Evolutionary conservation across 345 rosid species (phyloP).

Genomic region (Dimocarpus longan): DNA sequence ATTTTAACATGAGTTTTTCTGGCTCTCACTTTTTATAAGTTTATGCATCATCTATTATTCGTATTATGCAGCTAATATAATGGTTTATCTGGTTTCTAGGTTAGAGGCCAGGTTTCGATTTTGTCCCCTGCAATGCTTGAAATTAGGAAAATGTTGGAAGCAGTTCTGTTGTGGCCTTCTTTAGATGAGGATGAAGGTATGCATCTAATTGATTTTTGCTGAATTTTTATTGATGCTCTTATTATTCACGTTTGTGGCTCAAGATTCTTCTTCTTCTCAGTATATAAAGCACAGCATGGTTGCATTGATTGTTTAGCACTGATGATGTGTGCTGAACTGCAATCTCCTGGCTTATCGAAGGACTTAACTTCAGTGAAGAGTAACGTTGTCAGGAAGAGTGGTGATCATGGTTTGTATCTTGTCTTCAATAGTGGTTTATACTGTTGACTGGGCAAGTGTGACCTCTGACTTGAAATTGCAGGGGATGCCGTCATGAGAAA

Average conservation of each 20-base stretch:
- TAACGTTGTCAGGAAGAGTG: constrained; percentile 26
- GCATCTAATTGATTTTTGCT: constrained; percentile 21
- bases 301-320: constrained; percentile 90
- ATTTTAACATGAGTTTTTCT: neutral
- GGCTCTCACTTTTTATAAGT: constrained; percentile 10
- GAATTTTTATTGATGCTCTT: constrained; percentile 7
- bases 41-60: constrained; percentile 16
- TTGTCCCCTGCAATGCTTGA: constrained; percentile 48
- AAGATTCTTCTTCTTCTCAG: constrained; percentile 39
- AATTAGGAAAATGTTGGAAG: constrained; percentile 56
- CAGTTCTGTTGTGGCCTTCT: constrained; percentile 75
- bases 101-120: constrained; percentile 61
- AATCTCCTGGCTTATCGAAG: constrained; percentile 45
- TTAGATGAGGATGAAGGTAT: constrained; percentile 68
- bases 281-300: constrained; percentile 90
- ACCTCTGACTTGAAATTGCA: constrained; percentile 37
- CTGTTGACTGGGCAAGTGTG: constrained; percentile 14
- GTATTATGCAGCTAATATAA: constrained; percentile 25
- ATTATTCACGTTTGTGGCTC: constrained; percentile 13
- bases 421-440: constrained; percentile 10
- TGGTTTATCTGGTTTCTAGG: constrained; percentile 39
- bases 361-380: constrained; percentile 30
- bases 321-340: constrained; percentile 74
- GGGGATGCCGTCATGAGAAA: constrained; percentile 38
- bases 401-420: constrained; percentile 38